Evolutionary conservation across 768 basidiomycete genomes (phyloP), one percentile per base, ranked within the genome.

Genomic region (Suillus subaureus): DNA sequence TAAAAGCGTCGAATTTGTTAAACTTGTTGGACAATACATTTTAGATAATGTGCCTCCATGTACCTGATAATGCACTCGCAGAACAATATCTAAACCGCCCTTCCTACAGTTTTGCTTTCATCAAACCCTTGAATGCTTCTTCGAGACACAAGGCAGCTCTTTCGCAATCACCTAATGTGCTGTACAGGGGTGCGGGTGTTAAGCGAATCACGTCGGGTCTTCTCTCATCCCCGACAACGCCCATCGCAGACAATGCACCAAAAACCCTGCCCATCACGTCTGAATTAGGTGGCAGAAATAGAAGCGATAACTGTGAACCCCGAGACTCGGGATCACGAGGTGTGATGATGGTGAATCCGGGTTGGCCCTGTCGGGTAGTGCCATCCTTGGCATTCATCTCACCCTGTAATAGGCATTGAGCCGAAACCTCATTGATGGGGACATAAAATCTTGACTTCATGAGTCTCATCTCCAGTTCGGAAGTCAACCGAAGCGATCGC

Each of bases 141-240:
- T 94, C 89, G 31, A 98, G 73, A 65, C 83, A 85, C 66, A 76
- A 75, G 16, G 85, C 93, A 13, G 89, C 93, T 62, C 82, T 79
- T 70, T 91, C 84, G 67, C 91, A 91, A 70, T 99, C 97, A 69
- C 80, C 78, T 70, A 88, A 81, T 15, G 90, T 89, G 74, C 91
- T 97, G 77, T 98, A 99, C 74, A 99, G 79, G 40, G 96, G 91
- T 18, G 84, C 83, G 56, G 96, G 96, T 67, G 94, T 86, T 54
- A 99, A 79, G 12, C 97, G 86, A 70, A 99, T 96, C 61, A 99
- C 94, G 73, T 94, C 91, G 33, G 97, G 97, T 71, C 89, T 80
- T 72, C 97, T 82, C 77, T 97, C 93, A 77, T 99, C 97, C 12
- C 94, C 96, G 61, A 97, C 84, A 16, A 99, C 90, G 7, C 97